Evolutionary conservation across 2,329 filamentous ascomycete species (phyloP).

Genomic region (Phyllosticta capitalensis): DNA sequence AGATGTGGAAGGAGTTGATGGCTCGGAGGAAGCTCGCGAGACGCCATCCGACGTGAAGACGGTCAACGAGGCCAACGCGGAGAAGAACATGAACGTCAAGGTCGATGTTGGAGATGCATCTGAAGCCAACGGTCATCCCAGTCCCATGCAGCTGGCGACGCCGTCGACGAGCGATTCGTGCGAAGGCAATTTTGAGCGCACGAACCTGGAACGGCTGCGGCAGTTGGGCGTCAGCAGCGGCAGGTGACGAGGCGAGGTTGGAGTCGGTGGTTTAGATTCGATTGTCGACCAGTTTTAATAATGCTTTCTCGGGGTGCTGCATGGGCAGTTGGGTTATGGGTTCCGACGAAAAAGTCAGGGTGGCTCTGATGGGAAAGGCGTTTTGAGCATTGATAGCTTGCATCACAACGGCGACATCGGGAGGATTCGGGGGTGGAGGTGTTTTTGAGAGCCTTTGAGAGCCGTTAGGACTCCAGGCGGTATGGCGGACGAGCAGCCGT

Average conservation of each 20-base stretch:
- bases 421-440: background rate
- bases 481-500: background rate
- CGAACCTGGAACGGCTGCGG: slow-evolving; percentile 27
- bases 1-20: slow-evolving; percentile 9
- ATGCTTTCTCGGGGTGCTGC: background rate
- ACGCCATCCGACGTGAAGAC: background rate
- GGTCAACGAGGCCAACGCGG: background rate
- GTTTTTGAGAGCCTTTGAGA: background rate
- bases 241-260: background rate
- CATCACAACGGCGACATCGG: slow-evolving; percentile 6
- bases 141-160: slow-evolving; percentile 37
- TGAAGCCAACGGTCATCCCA: slow-evolving; percentile 17
- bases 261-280: slow-evolving; percentile 13
- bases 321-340: background rate
- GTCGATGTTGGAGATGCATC: slow-evolving; percentile 4
- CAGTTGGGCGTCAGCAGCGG: slow-evolving; percentile 13
- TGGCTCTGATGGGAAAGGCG: background rate
- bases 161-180: slow-evolving; percentile 28
- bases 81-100: slow-evolving; percentile 1
- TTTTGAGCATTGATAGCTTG: background rate
- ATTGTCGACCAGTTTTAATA: background rate
- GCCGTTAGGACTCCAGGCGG: background rate
- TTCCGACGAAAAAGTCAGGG: background rate
- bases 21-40: background rate
- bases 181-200: slow-evolving; percentile 22